These are phyloP conservation scores for Lolium rigidum DNA, from an alignment of 176 grass and related monocot species.

Conservation along the genomic window DNA sequence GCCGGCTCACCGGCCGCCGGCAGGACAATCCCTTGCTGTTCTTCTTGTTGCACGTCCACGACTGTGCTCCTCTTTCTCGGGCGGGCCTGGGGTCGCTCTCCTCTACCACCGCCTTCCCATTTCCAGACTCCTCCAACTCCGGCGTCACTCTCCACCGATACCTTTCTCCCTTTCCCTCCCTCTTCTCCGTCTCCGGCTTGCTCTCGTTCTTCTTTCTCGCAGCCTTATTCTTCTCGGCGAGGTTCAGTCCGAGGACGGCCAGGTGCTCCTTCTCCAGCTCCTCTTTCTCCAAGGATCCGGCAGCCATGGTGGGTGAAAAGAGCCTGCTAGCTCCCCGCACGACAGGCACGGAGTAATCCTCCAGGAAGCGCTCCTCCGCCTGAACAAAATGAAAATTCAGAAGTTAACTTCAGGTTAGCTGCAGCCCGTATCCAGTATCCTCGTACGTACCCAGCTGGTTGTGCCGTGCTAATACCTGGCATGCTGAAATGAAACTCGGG, in stretches of 20 bases:
- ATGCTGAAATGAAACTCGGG: background rate
- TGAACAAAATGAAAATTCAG: slow-evolving; percentile 37
- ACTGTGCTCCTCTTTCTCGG: background rate
- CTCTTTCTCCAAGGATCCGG: background rate
- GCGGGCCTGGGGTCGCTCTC: background rate
- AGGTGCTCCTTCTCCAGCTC: too few relatives aligned
- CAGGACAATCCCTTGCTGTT: slow-evolving; percentile 46
- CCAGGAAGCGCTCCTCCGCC: slow-evolving; percentile 38
- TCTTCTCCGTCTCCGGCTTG: too few relatives aligned
- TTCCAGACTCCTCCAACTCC: background rate
- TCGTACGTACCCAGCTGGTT: too few relatives aligned
- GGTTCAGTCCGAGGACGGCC: too few relatives aligned
- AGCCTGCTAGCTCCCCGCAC: slow-evolving; percentile 34
- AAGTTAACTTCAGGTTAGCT: background rate
- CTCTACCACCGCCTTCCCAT: slow-evolving; percentile 36
- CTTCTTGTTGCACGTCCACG: slow-evolving; percentile 53
- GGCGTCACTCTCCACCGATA: too few relatives aligned
- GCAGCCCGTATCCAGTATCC: too few relatives aligned
- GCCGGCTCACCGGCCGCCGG: slow-evolving; percentile 1
- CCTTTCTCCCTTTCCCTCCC: too few relatives aligned
- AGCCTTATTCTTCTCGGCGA: background rate
- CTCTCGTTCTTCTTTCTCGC: too few relatives aligned
- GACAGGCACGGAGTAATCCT: slow-evolving; percentile 37
- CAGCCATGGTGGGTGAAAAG: slow-evolving; percentile 12
- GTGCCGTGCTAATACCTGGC: too few relatives aligned